Percentiles rank a stretch among this genome's conserved stretches.
These are phyloP conservation scores for Suillus luteus DNA, from an alignment of 768 basidiomycete species.

Conservation along the genomic window DNA sequence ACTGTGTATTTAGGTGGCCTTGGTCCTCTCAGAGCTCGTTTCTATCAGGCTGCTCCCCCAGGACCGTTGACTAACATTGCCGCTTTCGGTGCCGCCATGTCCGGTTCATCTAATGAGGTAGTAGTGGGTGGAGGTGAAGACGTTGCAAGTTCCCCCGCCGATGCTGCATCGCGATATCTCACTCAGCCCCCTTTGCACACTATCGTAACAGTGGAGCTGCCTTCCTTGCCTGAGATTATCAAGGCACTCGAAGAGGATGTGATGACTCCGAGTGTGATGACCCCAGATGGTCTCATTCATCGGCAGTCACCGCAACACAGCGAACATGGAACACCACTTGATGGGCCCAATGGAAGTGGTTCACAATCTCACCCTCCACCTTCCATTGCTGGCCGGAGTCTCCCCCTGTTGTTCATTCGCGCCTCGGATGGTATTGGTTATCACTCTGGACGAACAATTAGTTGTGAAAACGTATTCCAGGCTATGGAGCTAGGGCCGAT, in stretches of 20 bases:
- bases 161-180: conserved; percentile 48
- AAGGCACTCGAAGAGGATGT: conserved; percentile 77
- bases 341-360: conserved; percentile 26
- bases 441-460: conserved; percentile 82
- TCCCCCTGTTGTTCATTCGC: conserved; percentile 82
- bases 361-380: conserved; percentile 39
- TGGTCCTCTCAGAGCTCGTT: conserved; percentile 78
- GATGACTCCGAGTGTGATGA: conserved; percentile 41
- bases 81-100: conserved; percentile 53
- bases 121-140: conserved; percentile 27
- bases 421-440: conserved; percentile 85
- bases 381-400: conserved; percentile 65
- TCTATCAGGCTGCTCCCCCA: conserved; percentile 72
- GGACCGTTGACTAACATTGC: conserved; percentile 67
- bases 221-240: conserved; percentile 71
- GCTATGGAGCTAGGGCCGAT: conserved; percentile 62
- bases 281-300: conserved; percentile 33
- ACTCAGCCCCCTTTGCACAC: conserved; percentile 64
- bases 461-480: conserved; percentile 81
- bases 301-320: conserved; percentile 27
- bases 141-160: conserved; percentile 20
- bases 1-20: conserved; percentile 90
- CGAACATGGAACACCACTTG: conserved; percentile 37
- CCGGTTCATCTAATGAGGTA: conserved; percentile 39
- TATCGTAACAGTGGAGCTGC: conserved; percentile 85